A percentile compares a stretch with the other conserved stretches of the same genome.
Conservation (phyloP, 2,329 filamentous ascomycete species). For the Exophiala aquamarina region DNA sequence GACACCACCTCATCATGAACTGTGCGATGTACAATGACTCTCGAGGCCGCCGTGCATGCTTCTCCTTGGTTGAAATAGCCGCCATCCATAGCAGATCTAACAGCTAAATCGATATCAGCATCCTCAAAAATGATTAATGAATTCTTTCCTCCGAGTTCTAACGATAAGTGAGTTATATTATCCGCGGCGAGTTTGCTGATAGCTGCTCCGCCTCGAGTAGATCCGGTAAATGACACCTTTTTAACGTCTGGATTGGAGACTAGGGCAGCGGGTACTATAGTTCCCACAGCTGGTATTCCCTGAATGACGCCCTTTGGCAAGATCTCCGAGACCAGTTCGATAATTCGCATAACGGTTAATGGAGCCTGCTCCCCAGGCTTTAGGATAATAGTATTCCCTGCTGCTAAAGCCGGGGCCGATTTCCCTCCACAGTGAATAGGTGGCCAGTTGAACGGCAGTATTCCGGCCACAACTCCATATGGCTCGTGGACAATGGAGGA, state of each 20-base stretch:
- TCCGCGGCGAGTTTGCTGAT: slow-evolving; percentile 69
- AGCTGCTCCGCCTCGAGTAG: slow-evolving; percentile 67
- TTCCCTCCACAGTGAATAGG: slow-evolving; percentile 44
- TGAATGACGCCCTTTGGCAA: slow-evolving; percentile 35
- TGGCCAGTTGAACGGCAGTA: slow-evolving; percentile 60
- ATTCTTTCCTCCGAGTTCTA: slow-evolving; percentile 82
- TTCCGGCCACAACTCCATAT: slow-evolving; percentile 39
- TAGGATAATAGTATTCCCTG: slow-evolving; percentile 38
- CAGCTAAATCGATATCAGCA: slow-evolving; percentile 72
- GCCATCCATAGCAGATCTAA: slow-evolving; percentile 33
- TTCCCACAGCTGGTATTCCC: slow-evolving; percentile 62
- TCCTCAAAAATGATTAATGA: slow-evolving; percentile 76
- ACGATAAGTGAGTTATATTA: slow-evolving; percentile 72
- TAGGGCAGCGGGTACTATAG: slow-evolving; percentile 64
- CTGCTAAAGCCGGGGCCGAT: slow-evolving; percentile 34
- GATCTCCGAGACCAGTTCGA: slow-evolving; percentile 33
- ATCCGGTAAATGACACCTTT: slow-evolving; percentile 77
- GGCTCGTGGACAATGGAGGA: slow-evolving; percentile 15
- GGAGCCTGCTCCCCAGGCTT: slow-evolving; percentile 38
- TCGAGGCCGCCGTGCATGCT: slow-evolving; percentile 11
- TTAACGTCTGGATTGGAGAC: slow-evolving; percentile 67
- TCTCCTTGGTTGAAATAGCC: slow-evolving; percentile 19
- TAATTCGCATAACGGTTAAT: slow-evolving; percentile 32
- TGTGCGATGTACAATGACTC: slow-evolving; percentile 12
- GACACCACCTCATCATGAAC: slow-evolving; percentile 19